phyloP scores from a whole-genome alignment of 129 eudicot species.

The Saposhnikovia divaricata region DNA sequence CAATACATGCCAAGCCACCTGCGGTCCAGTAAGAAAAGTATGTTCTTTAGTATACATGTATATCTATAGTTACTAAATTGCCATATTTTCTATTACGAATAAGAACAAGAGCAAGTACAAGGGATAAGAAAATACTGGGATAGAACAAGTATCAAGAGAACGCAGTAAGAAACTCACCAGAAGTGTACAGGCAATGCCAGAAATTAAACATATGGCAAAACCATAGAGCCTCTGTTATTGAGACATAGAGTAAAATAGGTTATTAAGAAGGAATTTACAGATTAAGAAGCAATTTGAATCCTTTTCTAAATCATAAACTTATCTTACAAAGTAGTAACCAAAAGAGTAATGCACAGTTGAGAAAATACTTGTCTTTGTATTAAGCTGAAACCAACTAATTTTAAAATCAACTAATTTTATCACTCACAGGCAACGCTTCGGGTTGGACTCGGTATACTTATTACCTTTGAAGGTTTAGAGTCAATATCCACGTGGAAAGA shows the following conservation, averaged over 20 bases:
- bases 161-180: conserved; percentile 50
- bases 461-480: too few species aligned
- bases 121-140: not conserved
- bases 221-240: conserved; percentile 75
- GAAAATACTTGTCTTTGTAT: too few species aligned
- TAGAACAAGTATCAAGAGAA: not conserved
- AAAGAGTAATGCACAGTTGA: too few species aligned
- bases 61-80: not conserved
- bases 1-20: too few species aligned
- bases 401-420: too few species aligned
- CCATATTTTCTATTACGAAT: not conserved
- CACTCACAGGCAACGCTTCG: too few species aligned
- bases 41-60: not conserved
- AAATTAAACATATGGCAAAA: conserved; percentile 78
- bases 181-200: conserved; percentile 91
- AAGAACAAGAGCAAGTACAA: not conserved
- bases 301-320: too few species aligned
- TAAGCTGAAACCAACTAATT: too few species aligned
- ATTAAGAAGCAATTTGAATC: too few species aligned
- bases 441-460: too few species aligned
- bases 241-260: conserved; percentile 5
- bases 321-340: too few species aligned
- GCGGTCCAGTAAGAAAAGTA: not conserved
- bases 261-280: not conserved
- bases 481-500: too few species aligned